Percentiles rank a stretch among this genome's conserved stretches.
Evolutionary conservation across 1,284 basidiomycete species (phyloP).

Genomic region (Fistulina hepatica): DNA sequence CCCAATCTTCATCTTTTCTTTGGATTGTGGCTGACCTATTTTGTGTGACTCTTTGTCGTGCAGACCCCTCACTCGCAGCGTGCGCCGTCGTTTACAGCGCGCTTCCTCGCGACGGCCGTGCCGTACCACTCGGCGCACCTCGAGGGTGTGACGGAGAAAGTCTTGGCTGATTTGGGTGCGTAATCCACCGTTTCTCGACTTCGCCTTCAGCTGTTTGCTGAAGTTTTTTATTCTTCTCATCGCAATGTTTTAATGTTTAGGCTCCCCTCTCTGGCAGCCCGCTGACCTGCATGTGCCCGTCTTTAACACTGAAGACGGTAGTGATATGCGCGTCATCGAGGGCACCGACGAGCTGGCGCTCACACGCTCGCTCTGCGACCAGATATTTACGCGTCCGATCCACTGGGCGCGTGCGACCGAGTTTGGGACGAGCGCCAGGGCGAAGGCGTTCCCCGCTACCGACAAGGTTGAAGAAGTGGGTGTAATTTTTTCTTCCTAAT

Average conservation of each 20-base stretch:
- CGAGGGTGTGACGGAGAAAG: conserved; percentile 62
- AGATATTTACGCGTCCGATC: conserved; percentile 88
- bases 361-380: conserved; percentile 78
- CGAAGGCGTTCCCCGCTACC: no score
- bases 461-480: no score
- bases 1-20: no score
- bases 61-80: conserved; percentile 89
- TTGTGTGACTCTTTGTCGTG: no score
- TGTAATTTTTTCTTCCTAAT: no score
- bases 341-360: conserved; percentile 64
- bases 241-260: no score
- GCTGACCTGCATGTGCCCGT: conserved; percentile 76
- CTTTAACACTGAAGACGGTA: conserved; percentile 87
- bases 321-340: no score
- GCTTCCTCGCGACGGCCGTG: conserved; percentile 90
- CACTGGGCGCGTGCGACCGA: conserved; percentile 87
- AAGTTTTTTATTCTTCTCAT: no score
- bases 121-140: conserved; percentile 94
- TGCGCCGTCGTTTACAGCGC: conserved; percentile 86
- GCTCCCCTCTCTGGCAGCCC: conserved; percentile 70
- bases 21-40: no score
- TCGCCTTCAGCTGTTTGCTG: no score
- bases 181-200: no score
- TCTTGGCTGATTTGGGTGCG: conserved; percentile 61
- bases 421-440: conserved; percentile 80